These are phyloP conservation scores for Fraxinus floribunda DNA, from an alignment of 305 asterid species.

Conservation along the genomic window DNA sequence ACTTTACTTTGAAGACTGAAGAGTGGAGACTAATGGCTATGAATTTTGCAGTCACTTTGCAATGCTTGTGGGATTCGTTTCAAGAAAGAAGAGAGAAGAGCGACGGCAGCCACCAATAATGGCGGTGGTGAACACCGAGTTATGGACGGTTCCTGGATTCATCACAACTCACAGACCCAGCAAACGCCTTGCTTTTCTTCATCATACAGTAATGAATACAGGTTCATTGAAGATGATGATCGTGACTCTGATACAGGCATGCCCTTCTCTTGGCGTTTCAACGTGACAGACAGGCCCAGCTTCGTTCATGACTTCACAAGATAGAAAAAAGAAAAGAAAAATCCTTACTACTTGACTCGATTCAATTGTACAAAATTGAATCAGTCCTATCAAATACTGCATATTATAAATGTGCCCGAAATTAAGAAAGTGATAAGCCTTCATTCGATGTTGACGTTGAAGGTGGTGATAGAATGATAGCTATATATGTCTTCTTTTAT, in stretches of 20 bases:
- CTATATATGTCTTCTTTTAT: neutral
- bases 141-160: conserved; percentile 60
- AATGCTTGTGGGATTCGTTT: conserved; percentile 95
- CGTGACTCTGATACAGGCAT: conserved; percentile 46
- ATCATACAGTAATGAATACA: conserved; percentile 53
- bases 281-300: conserved; percentile 47
- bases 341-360: neutral
- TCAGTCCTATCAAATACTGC: neutral
- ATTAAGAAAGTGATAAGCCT: neutral
- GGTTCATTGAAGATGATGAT: conserved; percentile 57
- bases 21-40: neutral
- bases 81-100: conserved; percentile 96
- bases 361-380: too few relatives aligned
- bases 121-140: conserved; percentile 44
- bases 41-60: conserved; percentile 71
- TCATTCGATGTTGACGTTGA: neutral
- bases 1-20: neutral
- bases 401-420: neutral
- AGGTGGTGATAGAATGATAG: neutral
- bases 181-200: conserved; percentile 51
- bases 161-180: conserved; percentile 38
- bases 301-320: conserved; percentile 48
- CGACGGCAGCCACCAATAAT: conserved; percentile 58
- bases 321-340: neutral
- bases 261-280: conserved; percentile 58